Evolutionary conservation across 2,329 filamentous ascomycete genomes (phyloP).

Genomic region (Hypomyces perniciosus): DNA sequence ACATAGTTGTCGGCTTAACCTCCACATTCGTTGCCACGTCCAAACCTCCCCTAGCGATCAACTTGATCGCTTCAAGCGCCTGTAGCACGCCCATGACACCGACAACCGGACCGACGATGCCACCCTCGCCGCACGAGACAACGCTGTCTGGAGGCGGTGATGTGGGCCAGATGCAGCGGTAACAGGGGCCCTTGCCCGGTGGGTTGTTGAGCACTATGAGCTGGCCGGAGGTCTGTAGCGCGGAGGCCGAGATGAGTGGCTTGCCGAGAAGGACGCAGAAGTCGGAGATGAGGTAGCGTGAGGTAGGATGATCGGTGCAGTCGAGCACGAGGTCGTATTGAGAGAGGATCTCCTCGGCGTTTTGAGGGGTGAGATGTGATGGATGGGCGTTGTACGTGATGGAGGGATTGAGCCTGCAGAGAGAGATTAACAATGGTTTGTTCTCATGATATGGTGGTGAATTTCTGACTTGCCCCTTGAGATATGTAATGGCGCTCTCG

Average conservation of each 20-base stretch:
- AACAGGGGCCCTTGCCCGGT: conserved; percentile 73
- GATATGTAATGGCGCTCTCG: conserved; percentile 61
- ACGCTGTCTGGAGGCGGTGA: conserved; percentile 81
- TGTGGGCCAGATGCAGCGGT: conserved; percentile 84
- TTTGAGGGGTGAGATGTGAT: conserved; percentile 60
- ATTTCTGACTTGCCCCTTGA: conserved; percentile 42
- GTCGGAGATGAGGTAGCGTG: conserved; percentile 89
- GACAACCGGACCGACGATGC: conserved; percentile 86
- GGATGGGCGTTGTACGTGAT: conserved; percentile 58
- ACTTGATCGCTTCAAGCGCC: conserved; percentile 79
- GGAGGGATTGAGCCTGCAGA: conserved; percentile 62
- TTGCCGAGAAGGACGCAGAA: conserved; percentile 74
- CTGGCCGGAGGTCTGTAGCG: conserved; percentile 83
- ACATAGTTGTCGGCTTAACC: conserved; percentile 27
- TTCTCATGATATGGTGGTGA: no score
- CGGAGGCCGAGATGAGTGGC: conserved; percentile 82
- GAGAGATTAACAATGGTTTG: background rate
- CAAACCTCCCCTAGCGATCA: conserved; percentile 50
- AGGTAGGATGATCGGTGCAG: conserved; percentile 89
- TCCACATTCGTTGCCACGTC: conserved; percentile 18
- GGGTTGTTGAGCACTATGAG: conserved; percentile 84
- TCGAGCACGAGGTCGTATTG: conserved; percentile 82
- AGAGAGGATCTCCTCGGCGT: conserved; percentile 59
- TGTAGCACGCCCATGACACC: conserved; percentile 91
- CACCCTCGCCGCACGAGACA: conserved; percentile 84